A percentile compares a stretch with the other conserved stretches of the same genome.
Evolutionary conservation across 225 moss, liverwort and hornwort genomes (phyloP).

Genomic region (Straminergon stramineum): DNA sequence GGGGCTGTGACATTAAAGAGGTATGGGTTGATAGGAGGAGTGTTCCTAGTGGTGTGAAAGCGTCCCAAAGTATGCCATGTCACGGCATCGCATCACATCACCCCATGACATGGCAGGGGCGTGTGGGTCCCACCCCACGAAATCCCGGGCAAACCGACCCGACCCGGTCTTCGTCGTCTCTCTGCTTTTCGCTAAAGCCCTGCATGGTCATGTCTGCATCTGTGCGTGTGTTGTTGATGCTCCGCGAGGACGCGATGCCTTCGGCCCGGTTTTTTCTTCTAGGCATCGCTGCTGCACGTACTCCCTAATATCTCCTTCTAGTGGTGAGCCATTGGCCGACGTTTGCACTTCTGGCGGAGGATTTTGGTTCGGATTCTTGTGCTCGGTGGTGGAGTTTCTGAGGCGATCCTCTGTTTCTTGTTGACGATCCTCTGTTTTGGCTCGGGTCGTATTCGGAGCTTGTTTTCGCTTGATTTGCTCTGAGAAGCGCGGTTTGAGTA

Average conservation of each 20-base stretch:
- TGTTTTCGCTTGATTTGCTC: neutral
- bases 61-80: neutral
- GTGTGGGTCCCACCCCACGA: neutral
- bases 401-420: neutral
- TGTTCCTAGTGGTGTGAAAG: neutral
- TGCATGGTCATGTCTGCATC: neutral
- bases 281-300: neutral
- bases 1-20: neutral
- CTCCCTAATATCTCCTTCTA: too few species aligned
- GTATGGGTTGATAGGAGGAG: neutral
- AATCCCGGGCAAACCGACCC: neutral
- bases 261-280: neutral
- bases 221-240: neutral
- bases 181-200: neutral
- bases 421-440: neutral
- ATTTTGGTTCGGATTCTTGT: neutral
- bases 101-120: neutral
- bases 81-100: neutral
- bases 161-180: neutral
- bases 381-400: neutral
- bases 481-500: neutral
- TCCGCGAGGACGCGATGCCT: neutral
- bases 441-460: neutral
- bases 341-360: neutral
- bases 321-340: neutral